Percentiles rank a stretch among this genome's conserved stretches.
phyloP scores from a whole-genome alignment of 2,329 filamentous ascomycete species.

The Ceratocystis variospora region DNA sequence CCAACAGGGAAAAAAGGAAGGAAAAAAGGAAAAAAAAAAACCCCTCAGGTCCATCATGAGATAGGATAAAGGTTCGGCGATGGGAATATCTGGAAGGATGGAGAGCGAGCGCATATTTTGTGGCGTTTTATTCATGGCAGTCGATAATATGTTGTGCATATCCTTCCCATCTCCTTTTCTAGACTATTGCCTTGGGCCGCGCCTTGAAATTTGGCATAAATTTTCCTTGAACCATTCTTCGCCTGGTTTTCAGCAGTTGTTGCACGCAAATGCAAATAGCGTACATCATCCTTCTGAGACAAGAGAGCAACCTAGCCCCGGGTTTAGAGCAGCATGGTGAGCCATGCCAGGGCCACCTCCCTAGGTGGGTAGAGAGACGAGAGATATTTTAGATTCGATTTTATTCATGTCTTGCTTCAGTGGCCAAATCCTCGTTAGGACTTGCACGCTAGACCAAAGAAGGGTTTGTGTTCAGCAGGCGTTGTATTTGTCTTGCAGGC shows the following conservation, averaged over 20 bases:
- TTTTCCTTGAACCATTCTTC: too few relatives aligned
- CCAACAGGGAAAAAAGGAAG: slow-evolving; percentile 19
- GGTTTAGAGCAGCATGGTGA: neutral
- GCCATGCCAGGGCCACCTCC: neutral
- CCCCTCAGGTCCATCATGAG: too few relatives aligned
- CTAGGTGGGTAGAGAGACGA: too few relatives aligned
- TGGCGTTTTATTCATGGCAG: neutral
- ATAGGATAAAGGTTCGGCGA: too few relatives aligned
- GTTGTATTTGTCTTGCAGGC: slow-evolving; percentile 1
- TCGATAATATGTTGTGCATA: neutral
- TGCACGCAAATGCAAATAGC: neutral
- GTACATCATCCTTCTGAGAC: neutral
- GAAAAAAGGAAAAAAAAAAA: slow-evolving; percentile 13
- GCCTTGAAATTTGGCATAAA: too few relatives aligned
- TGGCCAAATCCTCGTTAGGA: neutral
- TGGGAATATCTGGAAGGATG: too few relatives aligned
- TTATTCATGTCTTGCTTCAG: neutral
- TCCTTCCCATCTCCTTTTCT: neutral
- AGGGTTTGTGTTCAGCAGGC: slow-evolving; percentile 2
- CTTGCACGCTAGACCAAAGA: neutral
- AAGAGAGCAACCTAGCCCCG: neutral
- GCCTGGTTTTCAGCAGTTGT: neutral
- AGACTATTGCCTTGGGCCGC: neutral
- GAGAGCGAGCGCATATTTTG: neutral
- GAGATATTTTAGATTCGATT: neutral